Evolutionary conservation across 768 basidiomycete species (phyloP), one percentile per base, ranked within the genome.

Genomic region (Terana coerulea): DNA sequence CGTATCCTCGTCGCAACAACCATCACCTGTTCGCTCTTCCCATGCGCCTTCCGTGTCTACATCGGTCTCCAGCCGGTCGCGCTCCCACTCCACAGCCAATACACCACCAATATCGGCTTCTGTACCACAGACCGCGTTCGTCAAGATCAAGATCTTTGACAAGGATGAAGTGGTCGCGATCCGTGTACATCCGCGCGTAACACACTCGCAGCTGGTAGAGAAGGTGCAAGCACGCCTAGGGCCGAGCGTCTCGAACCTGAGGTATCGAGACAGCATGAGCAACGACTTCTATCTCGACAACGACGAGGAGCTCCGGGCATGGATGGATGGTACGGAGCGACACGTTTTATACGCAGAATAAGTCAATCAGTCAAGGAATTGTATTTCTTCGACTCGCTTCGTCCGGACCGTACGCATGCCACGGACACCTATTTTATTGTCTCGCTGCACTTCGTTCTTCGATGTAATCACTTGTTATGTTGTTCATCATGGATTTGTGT

Each of bases 141-240:
- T 98, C 59, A 99, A 98, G 73, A 97, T 99, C 72, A 99, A 99
- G 72, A 92, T 99, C 39, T 97, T 97, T 66, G 91, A 97, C 70
- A 82, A 90, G 33, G 95, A 98, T 64, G 97, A 99, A 67, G 73
- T 98, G 49, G 93, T 98, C 56, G 97, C 97, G 3, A 97, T 98
- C 50, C 85, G 97, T 12, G 95, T 98, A 25, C 94, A 95, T 64
- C 97, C 97, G 21, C 81, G 79, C 46, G 94, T 98, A 34, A 83
- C 88, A 7, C 87, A 90, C 61, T 73, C 69, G 9, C 92, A 95
- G 62, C 75, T 99, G 54, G 85, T 97, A 77, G 89, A 84, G 45
- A 99, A 98, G 72, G 90, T 98, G 29, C 84, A 91, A 61, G 79
- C 87, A 30, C 81, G 97, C 47, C 73, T 98, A 5, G 94, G 92